A percentile compares a stretch with the other conserved stretches of the same genome.
These are phyloP conservation scores for Rehmannia glutinosa DNA, from an alignment of 257 asterid species.

Conservation along the genomic window DNA sequence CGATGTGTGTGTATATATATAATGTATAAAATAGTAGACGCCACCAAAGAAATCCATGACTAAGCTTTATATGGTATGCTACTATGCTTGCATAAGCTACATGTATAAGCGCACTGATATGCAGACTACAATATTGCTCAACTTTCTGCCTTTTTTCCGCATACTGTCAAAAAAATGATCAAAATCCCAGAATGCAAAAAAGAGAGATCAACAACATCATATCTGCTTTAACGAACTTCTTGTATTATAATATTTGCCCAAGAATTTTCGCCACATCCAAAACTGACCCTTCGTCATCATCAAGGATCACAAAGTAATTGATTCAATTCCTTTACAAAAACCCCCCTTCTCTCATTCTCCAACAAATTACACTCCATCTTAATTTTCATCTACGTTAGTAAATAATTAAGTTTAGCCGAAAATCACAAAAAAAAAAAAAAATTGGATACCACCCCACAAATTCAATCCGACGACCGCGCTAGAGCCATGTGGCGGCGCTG, in stretches of 20 bases:
- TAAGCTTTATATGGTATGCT: conserved; percentile 16
- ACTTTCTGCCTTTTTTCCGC: no score
- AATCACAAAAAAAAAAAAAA: neutral
- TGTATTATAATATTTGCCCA: conserved; percentile 9
- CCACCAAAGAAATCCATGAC: conserved; percentile 31
- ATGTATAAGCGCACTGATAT: conserved; percentile 22
- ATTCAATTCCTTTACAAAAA: conserved; percentile 28
- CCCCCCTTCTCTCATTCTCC: no score
- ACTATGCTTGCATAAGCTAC: conserved; percentile 15
- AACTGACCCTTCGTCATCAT: conserved; percentile 52
- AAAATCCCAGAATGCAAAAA: neutral
- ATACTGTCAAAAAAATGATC: neutral
- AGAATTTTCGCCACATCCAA: conserved; percentile 25
- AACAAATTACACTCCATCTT: no score
- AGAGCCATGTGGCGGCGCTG: conserved; percentile 51
- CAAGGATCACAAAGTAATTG: conserved; percentile 41
- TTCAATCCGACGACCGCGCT: conserved; percentile 22
- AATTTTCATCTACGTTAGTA: no score
- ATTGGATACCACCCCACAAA: conserved; percentile 25
- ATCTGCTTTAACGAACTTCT: conserved; percentile 52
- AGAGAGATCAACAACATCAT: neutral
- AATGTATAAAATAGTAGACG: neutral
- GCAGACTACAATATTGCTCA: no score
- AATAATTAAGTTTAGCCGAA: neutral
- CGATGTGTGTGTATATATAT: no score